phyloP scores from a whole-genome alignment of 495 filamentous ascomycete species.

The Astrothelium macrocarpum region DNA sequence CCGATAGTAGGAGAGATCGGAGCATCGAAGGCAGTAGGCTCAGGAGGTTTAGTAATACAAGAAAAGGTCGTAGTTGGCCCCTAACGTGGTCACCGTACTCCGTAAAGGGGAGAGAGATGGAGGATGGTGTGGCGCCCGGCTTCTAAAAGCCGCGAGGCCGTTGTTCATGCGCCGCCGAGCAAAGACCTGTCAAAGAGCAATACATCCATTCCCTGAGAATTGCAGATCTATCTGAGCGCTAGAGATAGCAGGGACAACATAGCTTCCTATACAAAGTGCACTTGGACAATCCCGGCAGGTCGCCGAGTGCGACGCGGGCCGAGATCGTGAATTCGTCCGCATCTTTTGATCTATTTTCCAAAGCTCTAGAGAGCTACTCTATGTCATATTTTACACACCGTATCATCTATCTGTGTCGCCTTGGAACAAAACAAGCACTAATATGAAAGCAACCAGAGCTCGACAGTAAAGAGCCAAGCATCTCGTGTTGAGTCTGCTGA shows the following conservation, averaged over 20 bases:
- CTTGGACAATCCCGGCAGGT: neutral
- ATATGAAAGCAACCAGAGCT: neutral
- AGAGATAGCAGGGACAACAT: neutral
- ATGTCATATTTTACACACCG: neutral
- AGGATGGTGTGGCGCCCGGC: slow-evolving; percentile 5
- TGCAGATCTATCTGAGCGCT: neutral
- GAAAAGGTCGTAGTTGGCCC: neutral
- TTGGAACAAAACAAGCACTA: neutral
- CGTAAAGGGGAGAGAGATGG: slow-evolving; percentile 6
- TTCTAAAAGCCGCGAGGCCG: slow-evolving; percentile 6
- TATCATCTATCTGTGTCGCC: neutral
- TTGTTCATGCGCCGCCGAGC: slow-evolving; percentile 3
- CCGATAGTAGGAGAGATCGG: neutral
- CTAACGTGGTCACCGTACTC: slow-evolving; percentile 2
- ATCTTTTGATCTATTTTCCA: neutral
- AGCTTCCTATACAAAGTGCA: neutral
- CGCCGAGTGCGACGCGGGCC: neutral
- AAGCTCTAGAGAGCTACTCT: neutral
- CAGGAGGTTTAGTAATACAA: slow-evolving; percentile 5
- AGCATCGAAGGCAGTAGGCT: neutral
- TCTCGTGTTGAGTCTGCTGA: neutral
- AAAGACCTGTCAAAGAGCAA: neutral
- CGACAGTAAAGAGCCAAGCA: neutral
- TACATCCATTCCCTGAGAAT: neutral
- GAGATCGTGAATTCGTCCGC: neutral